Conservation (phyloP, 257 asterid genomes). For the Solanum pinnatisectum region DNA sequence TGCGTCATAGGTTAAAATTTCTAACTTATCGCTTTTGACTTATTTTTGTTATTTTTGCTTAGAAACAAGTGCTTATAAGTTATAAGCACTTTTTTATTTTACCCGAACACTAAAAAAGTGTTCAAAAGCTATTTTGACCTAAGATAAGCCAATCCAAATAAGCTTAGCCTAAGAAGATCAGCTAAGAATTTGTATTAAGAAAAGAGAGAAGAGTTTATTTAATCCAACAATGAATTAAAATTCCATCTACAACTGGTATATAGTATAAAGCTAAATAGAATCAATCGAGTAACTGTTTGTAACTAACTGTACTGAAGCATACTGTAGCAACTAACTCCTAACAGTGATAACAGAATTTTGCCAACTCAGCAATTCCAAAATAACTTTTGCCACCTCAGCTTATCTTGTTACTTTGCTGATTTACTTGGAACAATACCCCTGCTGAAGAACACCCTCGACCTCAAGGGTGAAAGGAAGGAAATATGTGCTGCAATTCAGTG, state of each 20-base stretch:
- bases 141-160: not conserved
- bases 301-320: not conserved
- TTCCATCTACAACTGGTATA: not conserved
- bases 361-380: not conserved
- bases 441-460: not conserved
- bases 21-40: not conserved
- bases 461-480: not conserved
- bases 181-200: not conserved
- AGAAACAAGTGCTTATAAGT: not conserved
- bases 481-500: not conserved
- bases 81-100: not conserved
- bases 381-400: not conserved
- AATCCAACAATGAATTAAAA: not conserved
- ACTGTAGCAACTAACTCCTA: not conserved
- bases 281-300: not conserved
- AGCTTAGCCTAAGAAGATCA: not conserved
- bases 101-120: not conserved
- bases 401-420: not conserved
- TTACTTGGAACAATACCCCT: not conserved
- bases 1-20: not conserved
- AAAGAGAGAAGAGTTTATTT: not conserved
- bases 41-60: not conserved
- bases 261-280: not conserved
- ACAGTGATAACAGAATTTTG: not conserved
- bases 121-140: not conserved